Conservation (phyloP, 768 basidiomycete genomes). For the Termitomyces sp. region DNA sequence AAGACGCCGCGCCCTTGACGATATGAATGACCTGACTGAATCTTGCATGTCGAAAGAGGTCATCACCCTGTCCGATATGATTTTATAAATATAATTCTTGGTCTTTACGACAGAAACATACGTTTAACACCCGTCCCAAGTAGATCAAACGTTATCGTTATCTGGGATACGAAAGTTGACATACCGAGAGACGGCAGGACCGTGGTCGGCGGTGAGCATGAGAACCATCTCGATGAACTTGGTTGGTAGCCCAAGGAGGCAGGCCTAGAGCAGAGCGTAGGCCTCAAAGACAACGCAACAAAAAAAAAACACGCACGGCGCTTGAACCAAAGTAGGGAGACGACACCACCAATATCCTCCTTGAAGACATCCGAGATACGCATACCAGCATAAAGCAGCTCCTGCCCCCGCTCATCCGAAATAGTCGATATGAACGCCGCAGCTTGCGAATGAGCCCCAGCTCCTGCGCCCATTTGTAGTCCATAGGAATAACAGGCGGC, state of each 20-base stretch:
- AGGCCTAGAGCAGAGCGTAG: conserved; percentile 39
- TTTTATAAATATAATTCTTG: no score
- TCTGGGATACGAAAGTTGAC: conserved; percentile 19
- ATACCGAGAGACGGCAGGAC: conserved; percentile 88
- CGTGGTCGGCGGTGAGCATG: conserved; percentile 98
- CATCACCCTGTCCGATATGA: no score
- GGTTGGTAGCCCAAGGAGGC: conserved; percentile 92
- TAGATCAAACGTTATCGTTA: no score
- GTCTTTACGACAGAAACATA: no score
- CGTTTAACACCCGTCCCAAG: no score
- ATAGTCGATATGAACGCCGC: conserved; percentile 99
- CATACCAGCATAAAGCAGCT: conserved; percentile 98
- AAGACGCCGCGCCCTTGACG: no score
- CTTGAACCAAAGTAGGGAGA: conserved; percentile 97
- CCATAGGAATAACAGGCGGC: conserved; percentile 98
- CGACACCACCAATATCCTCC: conserved; percentile 96
- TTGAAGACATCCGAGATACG: conserved; percentile 98
- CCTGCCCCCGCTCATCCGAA: conserved; percentile 98
- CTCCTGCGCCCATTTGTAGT: conserved; percentile 99
- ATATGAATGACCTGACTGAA: no score
- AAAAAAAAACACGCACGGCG: conserved; percentile 48
- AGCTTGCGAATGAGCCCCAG: conserved; percentile 96
- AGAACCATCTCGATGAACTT: conserved; percentile 99
- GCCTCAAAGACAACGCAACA: neutral
- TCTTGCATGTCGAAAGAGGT: no score